Evolutionary conservation across 1,284 basidiomycete species (phyloP), one percentile per base, ranked within the genome.

Genomic region (Ganoderma resinaceum): DNA sequence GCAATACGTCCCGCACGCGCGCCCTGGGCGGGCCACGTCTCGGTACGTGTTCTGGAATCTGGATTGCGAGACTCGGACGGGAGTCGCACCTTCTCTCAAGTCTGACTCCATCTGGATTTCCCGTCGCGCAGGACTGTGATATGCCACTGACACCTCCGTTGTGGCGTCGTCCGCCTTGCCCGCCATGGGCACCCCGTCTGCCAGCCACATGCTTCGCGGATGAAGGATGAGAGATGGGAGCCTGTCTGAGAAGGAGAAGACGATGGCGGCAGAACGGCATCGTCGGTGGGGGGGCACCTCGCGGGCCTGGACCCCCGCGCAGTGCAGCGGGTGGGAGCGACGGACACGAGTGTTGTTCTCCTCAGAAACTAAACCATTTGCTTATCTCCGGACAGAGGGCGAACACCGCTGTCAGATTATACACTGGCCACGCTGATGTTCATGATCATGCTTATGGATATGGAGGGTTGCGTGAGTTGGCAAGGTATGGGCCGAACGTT

Each of bases 91-190:
- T 58, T n/a, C 43, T 46, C 43, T 46, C 43, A 5, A 23, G n/a
- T 8, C 20, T n/a, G 20, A 58, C 63, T 37, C 46, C 55, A 40
- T 61, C 57, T 38, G 55, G 65, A 57, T 26, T 66, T 59, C 43
- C 31, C 43, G 70, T 72, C 57, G 70, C 60, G 63, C 66, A 66
- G 68, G 66, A 49, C 12, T 57, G 43, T 68, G 70, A 69, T 69
- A 3, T 49, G 29, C 61, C 66, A 70, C 61, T 52, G 33, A 35
- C n/a, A 63, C 20, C 55, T 20, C 65, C 68, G 68, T 69, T 58
- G 62, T 66, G 65, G 62, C 64, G 64, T 69, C 38, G 43, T 38
- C 20, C 42, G 6, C 53, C 52, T 49, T n/a, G 62, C 29, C 58
- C n/a, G 29, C 31, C 29, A 20, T 33, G 53, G 53, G 53, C 53